phyloP scores from a whole-genome alignment of 129 eudicot species.

The Lactuca sativa region DNA sequence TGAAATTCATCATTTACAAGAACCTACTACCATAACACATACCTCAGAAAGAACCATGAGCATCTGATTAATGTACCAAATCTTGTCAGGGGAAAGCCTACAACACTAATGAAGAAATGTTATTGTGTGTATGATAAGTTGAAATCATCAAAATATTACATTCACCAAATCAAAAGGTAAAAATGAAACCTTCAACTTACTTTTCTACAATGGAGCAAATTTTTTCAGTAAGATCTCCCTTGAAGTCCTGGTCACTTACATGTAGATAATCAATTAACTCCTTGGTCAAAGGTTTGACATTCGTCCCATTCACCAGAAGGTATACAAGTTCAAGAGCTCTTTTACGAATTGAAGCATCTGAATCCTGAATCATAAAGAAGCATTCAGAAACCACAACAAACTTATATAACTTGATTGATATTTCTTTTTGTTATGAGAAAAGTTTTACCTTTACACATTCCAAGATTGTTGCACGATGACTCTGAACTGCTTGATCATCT shows the following conservation, averaged over 20 bases:
- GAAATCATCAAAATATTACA: not conserved
- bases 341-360: conserved; percentile 98
- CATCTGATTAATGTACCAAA: no score
- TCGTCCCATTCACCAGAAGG: conserved; percentile 85
- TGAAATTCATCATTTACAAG: no score
- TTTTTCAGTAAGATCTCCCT: conserved; percentile 90
- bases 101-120: conserved; percentile 16
- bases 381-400: not conserved
- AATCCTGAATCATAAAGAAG: conserved; percentile 59
- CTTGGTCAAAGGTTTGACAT: conserved; percentile 82
- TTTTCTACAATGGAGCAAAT: conserved; percentile 95
- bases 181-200: conserved; percentile 50
- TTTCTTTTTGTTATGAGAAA: conserved; percentile 4
- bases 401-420: not conserved
- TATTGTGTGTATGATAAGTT: no score
- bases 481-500: conserved; percentile 97
- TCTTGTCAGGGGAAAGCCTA: conserved; percentile 95
- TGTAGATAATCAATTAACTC: conserved; percentile 89
- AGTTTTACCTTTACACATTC: conserved; percentile 93
- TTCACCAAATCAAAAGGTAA: no score
- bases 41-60: conserved; percentile 95
- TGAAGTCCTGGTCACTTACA: conserved; percentile 92
- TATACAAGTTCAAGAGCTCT: conserved; percentile 98
- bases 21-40: conserved; percentile 26
- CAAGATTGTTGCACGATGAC: conserved; percentile 92